A percentile compares a stretch with the other conserved stretches of the same genome.
phyloP scores from a whole-genome alignment of 305 asterid species.

The Fraxinus albicans region DNA sequence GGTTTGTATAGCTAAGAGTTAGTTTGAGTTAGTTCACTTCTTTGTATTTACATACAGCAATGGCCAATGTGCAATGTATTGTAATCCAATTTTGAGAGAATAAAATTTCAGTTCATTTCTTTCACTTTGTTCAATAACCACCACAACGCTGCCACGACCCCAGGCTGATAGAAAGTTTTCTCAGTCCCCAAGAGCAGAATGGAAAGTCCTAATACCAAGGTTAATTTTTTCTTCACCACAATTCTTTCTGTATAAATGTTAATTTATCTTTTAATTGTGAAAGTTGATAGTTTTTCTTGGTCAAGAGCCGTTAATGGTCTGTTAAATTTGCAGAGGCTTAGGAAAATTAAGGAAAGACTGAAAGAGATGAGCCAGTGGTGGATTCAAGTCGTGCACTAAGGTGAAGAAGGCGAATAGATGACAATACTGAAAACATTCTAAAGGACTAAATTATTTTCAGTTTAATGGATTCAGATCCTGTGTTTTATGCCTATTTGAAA shows the following conservation, averaged over 20 bases:
- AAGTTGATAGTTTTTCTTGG: slow-evolving; percentile 1
- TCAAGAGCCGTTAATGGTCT: neutral
- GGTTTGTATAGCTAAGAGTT: too few species aligned
- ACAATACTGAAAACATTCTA: slow-evolving; percentile 2
- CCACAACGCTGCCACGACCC: slow-evolving; percentile 30
- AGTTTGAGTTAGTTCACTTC: too few species aligned
- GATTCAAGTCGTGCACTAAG: slow-evolving; percentile 33
- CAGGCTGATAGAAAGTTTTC: slow-evolving; percentile 3
- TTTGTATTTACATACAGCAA: too few species aligned
- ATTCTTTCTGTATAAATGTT: neutral
- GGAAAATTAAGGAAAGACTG: slow-evolving; percentile 32
- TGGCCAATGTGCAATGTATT: too few species aligned
- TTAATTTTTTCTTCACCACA: neutral
- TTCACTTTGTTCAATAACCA: neutral
- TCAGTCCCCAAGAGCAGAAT: slow-evolving; percentile 21
- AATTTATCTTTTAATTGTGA: neutral
- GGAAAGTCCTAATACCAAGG: slow-evolving; percentile 34
- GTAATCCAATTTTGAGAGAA: too few species aligned
- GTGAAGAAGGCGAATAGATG: slow-evolving; percentile 22
- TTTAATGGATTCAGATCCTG: neutral
- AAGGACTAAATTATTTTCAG: slow-evolving; percentile 13
- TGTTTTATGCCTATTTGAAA: neutral
- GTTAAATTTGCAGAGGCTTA: slow-evolving; percentile 35
- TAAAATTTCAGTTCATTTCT: too few species aligned
- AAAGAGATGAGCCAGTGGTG: slow-evolving; percentile 41